Conservation (phyloP, 768 basidiomycete species). For the Mycena galopus region DNA sequence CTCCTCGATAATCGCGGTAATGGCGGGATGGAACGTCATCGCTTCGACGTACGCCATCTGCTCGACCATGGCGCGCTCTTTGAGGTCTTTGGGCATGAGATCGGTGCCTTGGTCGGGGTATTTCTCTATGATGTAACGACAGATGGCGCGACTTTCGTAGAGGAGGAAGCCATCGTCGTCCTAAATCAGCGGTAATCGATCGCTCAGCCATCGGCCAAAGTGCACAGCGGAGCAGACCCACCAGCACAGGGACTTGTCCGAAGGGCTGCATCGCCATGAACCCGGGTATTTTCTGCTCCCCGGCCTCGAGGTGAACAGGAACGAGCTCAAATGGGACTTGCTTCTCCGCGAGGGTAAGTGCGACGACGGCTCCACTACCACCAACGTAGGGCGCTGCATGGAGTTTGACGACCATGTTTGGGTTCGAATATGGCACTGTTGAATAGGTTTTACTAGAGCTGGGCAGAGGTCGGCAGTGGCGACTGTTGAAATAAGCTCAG, state of each 20-base stretch:
- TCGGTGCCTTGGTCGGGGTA: neutral
- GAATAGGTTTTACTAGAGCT: no score
- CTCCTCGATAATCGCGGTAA: neutral
- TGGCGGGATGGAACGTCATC: neutral
- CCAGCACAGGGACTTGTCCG: neutral
- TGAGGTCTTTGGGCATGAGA: neutral
- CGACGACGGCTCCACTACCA: neutral
- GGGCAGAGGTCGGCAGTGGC: no score
- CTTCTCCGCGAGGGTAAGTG: neutral
- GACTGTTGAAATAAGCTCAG: no score
- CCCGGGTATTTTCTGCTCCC: neutral
- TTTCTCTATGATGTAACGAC: constrained; percentile 11
- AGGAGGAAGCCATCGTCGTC: constrained; percentile 16
- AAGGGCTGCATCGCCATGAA: neutral
- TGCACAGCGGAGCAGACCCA: no score
- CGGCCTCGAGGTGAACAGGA: neutral
- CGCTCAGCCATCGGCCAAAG: no score
- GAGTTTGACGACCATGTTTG: neutral
- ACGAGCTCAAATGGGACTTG: neutral
- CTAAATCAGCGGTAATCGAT: no score
- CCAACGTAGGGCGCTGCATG: neutral
- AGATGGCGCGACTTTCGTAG: constrained; percentile 16
- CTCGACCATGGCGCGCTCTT: neutral
- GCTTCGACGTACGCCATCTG: neutral
- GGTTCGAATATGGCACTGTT: no score